Evolutionary conservation across 768 basidiomycete genomes (phyloP).

Genomic region (Auricularia cornea): DNA sequence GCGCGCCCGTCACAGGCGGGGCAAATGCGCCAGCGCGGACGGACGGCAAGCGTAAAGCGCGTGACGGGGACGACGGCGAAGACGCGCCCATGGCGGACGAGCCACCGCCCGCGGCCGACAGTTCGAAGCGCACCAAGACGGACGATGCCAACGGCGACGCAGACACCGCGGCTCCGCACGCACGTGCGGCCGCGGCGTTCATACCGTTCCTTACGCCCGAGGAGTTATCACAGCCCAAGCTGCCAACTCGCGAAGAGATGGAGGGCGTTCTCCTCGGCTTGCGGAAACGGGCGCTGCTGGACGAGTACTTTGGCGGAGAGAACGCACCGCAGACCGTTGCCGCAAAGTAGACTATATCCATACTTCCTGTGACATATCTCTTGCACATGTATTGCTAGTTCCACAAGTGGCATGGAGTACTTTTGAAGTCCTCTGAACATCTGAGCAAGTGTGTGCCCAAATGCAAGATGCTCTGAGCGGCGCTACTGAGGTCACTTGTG

Average conservation of each 20-base stretch:
- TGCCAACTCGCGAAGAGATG: conserved; percentile 74
- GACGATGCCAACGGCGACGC: not conserved
- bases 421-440: no score
- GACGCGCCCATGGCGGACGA: conserved; percentile 6
- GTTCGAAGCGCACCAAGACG: conserved; percentile 3
- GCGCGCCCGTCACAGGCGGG: conserved; percentile 18
- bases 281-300: conserved; percentile 72
- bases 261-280: conserved; percentile 64
- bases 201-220: conserved; percentile 70
- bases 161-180: conserved; percentile 6
- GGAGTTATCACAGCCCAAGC: conserved; percentile 62
- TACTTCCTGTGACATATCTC: no score
- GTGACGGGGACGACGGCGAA: no score
- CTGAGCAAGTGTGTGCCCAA: no score
- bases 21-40: conserved; percentile 11
- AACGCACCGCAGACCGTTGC: not conserved
- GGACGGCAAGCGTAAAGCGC: conserved; percentile 13
- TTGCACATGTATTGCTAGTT: no score
- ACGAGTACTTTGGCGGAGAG: conserved; percentile 60
- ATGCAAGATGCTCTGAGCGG: no score
- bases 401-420: no score
- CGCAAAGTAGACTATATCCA: no score
- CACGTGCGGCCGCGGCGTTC: conserved; percentile 48
- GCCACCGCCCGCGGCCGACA: conserved; percentile 32
- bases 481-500: no score